These are phyloP conservation scores for Trypethelium eluteriae DNA, from an alignment of 495 filamentous ascomycete genomes.

Conservation along the genomic window DNA sequence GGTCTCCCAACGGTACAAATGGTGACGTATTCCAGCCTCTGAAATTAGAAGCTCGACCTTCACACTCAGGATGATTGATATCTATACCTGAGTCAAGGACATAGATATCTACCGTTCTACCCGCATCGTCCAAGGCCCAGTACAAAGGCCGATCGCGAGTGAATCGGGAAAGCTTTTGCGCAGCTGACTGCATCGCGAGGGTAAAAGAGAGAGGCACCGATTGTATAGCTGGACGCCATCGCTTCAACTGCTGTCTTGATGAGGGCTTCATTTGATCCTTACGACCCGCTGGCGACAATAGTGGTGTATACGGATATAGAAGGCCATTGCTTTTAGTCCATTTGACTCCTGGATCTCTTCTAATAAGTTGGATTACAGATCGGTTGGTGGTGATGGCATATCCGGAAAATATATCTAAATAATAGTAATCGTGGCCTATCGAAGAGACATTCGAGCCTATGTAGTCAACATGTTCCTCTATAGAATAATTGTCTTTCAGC, in stretches of 20 bases:
- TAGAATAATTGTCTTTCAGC: background rate
- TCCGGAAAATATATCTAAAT: constrained; percentile 1
- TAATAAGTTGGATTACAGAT: background rate
- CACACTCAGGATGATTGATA: background rate
- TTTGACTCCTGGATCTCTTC: background rate
- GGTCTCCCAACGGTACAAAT: background rate
- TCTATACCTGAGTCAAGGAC: background rate
- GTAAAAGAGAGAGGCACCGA: background rate
- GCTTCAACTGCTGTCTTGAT: background rate
- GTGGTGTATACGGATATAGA: background rate
- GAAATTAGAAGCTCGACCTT: constrained; percentile 2
- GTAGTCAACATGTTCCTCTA: background rate
- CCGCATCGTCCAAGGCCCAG: background rate
- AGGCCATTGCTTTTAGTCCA: background rate
- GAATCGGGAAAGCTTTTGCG: background rate
- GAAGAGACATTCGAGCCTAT: background rate
- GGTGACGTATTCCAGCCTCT: background rate
- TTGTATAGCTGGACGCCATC: background rate
- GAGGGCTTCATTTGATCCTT: too few relatives aligned
- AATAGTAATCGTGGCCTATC: background rate
- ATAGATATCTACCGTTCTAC: background rate
- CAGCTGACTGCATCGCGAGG: background rate
- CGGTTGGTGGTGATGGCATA: background rate
- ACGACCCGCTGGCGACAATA: background rate
- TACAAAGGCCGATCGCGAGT: background rate